Base-by-base conservation (phyloP, 495 filamentous ascomycete species). In the Neurospora sp. region DNA sequence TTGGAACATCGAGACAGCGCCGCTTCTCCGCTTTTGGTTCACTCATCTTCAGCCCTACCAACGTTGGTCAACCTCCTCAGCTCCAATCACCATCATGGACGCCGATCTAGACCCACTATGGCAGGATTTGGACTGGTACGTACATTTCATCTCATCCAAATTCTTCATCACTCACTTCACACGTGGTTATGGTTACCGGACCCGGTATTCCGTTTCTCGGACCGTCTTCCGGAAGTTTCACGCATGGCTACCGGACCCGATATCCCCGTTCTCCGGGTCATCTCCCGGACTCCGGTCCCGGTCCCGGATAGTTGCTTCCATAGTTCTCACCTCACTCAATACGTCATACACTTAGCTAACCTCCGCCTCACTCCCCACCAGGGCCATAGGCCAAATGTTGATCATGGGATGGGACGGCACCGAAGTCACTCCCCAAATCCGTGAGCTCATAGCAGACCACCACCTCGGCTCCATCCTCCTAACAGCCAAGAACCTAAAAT, bases 391-490 rank as follows among this genome's bases (percentile, higher is more conserved):
- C 72, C 93, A 97, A 86, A 89, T 96, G 82, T 90, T 97, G 83
- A 95, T 96, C 87, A 95, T 96, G 93, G 94, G 93, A 80, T 97
- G 94, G 85, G 93, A 97, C 86, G 93, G 93, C 73, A 94, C 93
- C 66, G 88, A 92, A 76, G 91, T 96, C 73, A 96, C 91, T 37
- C 91, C 91, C 69, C 92, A 94, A 82, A 96, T 97, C 76, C 90
- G 90, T 76, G 89, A 88, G 44, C 88, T 97, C 74, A 96, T 97
- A 76, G 89, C 93, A 79, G 87, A 95, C 74, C 92, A 96, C 77
- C 91, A 97, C 76, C 78, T 97, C 12, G 94, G 88, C 69, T 87
- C 87, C 41, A 82, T 97, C 74, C 84, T 97, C 62, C 83, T 97
- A 44, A 93, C 93, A 14, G 92, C 94, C 54, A 97, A 97, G 83